Evolutionary conservation across 176 grass and related monocot genomes (phyloP).

Genomic region (Thalia dealbata): DNA sequence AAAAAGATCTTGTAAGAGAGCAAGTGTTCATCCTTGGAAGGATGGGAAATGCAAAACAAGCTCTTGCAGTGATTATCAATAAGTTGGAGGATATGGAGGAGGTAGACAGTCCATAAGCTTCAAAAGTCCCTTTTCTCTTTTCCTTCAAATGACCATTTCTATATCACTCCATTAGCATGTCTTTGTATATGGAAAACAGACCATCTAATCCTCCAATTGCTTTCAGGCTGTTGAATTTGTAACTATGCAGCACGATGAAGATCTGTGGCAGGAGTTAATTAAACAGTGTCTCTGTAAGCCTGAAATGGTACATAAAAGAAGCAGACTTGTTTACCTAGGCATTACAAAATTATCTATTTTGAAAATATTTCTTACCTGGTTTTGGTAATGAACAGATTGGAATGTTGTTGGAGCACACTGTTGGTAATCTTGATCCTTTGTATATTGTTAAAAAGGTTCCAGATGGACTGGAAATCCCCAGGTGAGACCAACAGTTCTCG

Average conservation of each 20-base stretch:
- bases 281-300: slow-evolving; percentile 77
- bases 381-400: slow-evolving; percentile 61
- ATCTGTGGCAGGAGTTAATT: slow-evolving; percentile 91
- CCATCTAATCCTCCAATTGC: not conserved
- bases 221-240: slow-evolving; percentile 96
- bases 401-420: slow-evolving; percentile 93
- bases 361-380: not conserved
- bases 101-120: slow-evolving; percentile 26
- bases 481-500: slow-evolving; percentile 19
- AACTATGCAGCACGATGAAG: slow-evolving; percentile 82
- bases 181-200: not conserved
- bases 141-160: not conserved
- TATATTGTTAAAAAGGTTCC: slow-evolving; percentile 96
- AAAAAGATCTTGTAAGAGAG: slow-evolving; percentile 67
- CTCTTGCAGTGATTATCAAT: slow-evolving; percentile 87
- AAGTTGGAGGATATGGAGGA: slow-evolving; percentile 83
- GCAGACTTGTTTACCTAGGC: not conserved
- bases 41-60: slow-evolving; percentile 98
- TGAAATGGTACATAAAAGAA: slow-evolving; percentile 60
- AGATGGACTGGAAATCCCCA: slow-evolving; percentile 95
- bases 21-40: slow-evolving; percentile 86
- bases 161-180: slow-evolving; percentile 4
- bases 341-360: not conserved
- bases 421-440: slow-evolving; percentile 93
- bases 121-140: not conserved